Evolutionary conservation across 2,329 filamentous ascomycete species (phyloP), one percentile per base, ranked within the genome.

Genomic region (Xylaria polymorpha): DNA sequence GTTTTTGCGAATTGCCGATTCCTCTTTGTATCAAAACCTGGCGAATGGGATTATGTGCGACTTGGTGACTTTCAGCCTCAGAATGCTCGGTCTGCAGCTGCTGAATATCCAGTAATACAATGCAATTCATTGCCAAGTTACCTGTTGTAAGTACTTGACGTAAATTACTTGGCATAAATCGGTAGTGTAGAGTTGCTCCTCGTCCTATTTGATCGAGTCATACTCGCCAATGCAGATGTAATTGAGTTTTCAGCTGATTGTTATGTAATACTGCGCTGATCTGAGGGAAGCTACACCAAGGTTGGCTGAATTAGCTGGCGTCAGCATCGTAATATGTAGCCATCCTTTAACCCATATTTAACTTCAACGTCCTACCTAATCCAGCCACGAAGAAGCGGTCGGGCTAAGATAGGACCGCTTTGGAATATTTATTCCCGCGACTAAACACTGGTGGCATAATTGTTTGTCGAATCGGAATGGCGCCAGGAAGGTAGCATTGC

Each of bases 261-360:
- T 35, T 55, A 55, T 37, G 14, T 35, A 35, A 32, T 32, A 10
- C 12, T 20, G 35, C 15, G 29, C 37, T 32, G n/a, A 43, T 25
- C 29, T 29, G 4, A 29, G 25, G 25, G 25, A 29, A 29, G 25
- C 25, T 29, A 4, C 25, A 29, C 25, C 25, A 7, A 20, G 44
- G 4, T 18, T 51, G 14, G 10, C 37, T 32, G 10, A 35, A 25
- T 22, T 41, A n/a, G 64, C 59, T 67, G 59, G 64, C 64, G 64
- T 58, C 66, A 67, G 66, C 66, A 48, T 60, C 59, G 55, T n/a
- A 41, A 41, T 29, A 32, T 55, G 48, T 63, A 50, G 55, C 7
- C 39, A 32, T 41, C 48, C 60, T 55, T 32, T 18, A 41, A 39
- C 44, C 63, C 48, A 32, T 59, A 48, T 63, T 63, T 51, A 37